Evolutionary conservation across 2,329 filamentous ascomycete species (phyloP).

Genomic region (Chrysoporthe cubensis): DNA sequence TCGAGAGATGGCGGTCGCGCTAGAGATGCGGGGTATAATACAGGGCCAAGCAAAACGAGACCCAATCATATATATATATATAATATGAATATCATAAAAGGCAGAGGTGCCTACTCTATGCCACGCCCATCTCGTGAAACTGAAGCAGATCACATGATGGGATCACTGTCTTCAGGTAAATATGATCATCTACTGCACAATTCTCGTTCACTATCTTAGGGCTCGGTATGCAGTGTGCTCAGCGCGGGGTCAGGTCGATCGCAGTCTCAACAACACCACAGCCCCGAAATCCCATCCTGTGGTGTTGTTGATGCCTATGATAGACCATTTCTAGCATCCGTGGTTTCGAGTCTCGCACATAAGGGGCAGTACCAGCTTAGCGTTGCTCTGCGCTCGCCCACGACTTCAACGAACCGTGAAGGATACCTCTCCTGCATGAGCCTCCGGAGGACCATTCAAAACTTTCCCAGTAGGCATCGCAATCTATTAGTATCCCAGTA

Average conservation of each 20-base stretch:
- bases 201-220: neutral
- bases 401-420: neutral
- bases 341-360: neutral
- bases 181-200: too few species aligned
- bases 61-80: neutral
- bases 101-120: neutral
- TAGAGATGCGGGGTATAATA: neutral
- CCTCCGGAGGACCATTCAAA: too few species aligned
- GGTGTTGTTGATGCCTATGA: neutral
- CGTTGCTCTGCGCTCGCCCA: neutral
- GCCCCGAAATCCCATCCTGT: neutral
- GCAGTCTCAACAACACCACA: neutral
- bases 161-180: neutral
- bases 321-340: neutral
- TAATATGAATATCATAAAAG: neutral
- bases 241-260: neutral
- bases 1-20: neutral
- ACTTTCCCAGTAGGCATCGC: too few species aligned
- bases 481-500: too few species aligned
- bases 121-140: neutral
- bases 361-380: neutral
- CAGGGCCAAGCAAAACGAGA: neutral
- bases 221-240: neutral
- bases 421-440: too few species aligned
- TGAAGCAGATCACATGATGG: neutral